These are phyloP conservation scores for Dioscorea dumetorum DNA, from an alignment of 106 monocot species.

Conservation along the genomic window DNA sequence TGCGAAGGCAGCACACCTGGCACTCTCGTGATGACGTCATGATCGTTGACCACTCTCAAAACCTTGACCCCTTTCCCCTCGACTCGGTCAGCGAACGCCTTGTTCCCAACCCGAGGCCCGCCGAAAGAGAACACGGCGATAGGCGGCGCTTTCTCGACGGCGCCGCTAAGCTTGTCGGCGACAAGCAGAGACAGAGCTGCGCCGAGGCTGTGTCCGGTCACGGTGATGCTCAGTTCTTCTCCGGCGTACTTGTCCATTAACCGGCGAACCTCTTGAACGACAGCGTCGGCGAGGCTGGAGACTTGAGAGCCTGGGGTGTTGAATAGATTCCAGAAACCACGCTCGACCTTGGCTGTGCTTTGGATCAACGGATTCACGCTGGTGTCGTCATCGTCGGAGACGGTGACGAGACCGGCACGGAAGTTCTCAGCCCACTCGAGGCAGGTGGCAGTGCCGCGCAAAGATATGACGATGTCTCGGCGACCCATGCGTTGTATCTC, in stretches of 20 bases:
- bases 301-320: conserved; percentile 2
- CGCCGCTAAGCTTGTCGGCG: conserved; percentile 15
- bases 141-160: conserved; percentile 6
- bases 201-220: conserved; percentile 50
- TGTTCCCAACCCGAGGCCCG: conserved; percentile 30
- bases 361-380: not conserved
- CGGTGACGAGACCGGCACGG: conserved; percentile 27
- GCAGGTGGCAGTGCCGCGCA: conserved; percentile 51
- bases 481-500: conserved; percentile 54
- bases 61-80: conserved; percentile 18
- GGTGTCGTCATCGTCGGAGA: not conserved
- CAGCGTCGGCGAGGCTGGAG: conserved; percentile 24
- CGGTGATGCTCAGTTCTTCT: conserved; percentile 47
- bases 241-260: conserved; percentile 33
- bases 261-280: conserved; percentile 28
- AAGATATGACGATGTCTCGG: conserved; percentile 43
- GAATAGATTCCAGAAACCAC: conserved; percentile 41
- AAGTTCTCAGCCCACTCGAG: conserved; percentile 62
- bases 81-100: conserved; percentile 14
- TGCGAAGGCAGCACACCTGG: conserved; percentile 1
- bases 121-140: conserved; percentile 33
- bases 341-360: conserved; percentile 19
- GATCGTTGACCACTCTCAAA: conserved; percentile 18
- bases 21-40: conserved; percentile 21
- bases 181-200: conserved; percentile 29